phyloP scores from a whole-genome alignment of 163 green algal genomes.

The Volvox carteri region DNA sequence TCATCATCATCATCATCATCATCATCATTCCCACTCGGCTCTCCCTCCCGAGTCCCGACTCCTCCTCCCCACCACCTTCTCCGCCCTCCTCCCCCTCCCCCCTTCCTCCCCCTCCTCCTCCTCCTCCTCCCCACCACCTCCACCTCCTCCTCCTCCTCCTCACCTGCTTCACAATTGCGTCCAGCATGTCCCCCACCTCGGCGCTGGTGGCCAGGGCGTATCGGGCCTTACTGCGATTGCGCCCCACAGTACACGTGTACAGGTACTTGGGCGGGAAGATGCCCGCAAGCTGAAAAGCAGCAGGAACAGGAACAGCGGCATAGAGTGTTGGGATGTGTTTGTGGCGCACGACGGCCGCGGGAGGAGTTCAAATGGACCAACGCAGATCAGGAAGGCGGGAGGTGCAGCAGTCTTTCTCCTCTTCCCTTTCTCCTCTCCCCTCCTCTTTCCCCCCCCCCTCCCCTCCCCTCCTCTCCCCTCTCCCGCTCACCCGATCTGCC shows the following conservation, averaged over 20 bases:
- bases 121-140: neutral
- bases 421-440: neutral
- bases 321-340: too few species aligned
- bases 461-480: neutral
- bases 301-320: too few species aligned
- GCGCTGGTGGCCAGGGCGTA: slow-evolving; percentile 78
- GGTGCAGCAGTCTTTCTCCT: neutral
- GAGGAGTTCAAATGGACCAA: neutral
- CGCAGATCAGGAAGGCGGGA: neutral
- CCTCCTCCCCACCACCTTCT: neutral
- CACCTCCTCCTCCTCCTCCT: neutral
- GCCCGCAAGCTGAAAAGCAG: slow-evolving; percentile 36
- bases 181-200: slow-evolving; percentile 85
- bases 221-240: slow-evolving; percentile 65
- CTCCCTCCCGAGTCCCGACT: neutral
- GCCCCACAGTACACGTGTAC: slow-evolving; percentile 86
- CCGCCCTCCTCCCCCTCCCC: neutral
- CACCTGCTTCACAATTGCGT: slow-evolving; percentile 67
- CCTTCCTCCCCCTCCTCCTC: neutral
- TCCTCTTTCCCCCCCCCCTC: neutral
- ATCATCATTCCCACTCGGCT: neutral
- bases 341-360: too few species aligned
- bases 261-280: slow-evolving; percentile 81
- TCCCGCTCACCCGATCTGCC: neutral
- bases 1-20: too few species aligned